Evolutionary conservation across 306 rosid genomes (phyloP).

Genomic region (Gillenia trifoliata): DNA sequence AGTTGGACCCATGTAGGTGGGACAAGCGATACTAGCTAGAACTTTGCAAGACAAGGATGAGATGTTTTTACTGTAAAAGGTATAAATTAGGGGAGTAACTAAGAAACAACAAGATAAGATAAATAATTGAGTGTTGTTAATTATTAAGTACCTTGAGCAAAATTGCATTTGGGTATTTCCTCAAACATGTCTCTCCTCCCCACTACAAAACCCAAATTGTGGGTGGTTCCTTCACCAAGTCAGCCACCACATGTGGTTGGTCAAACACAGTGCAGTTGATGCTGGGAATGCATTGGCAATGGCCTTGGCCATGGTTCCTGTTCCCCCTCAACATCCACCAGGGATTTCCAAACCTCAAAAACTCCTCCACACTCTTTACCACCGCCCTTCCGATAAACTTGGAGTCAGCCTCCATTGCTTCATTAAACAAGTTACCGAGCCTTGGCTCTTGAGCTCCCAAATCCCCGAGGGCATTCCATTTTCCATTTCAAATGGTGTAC

Average conservation of each 20-base stretch:
- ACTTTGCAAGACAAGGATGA: too few species aligned
- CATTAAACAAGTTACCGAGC: slow-evolving; percentile 7
- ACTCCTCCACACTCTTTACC: slow-evolving; percentile 13
- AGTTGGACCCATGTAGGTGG: too few species aligned
- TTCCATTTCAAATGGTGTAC: slow-evolving; percentile 8
- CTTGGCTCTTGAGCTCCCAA: background rate
- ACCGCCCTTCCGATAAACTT: background rate
- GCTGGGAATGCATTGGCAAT: slow-evolving; percentile 30
- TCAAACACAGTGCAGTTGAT: slow-evolving; percentile 31
- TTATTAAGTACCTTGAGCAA: slow-evolving; percentile 22
- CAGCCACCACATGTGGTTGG: slow-evolving; percentile 30
- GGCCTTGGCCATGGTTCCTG: slow-evolving; percentile 31
- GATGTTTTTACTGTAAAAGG: too few species aligned
- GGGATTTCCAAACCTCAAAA: slow-evolving; percentile 22
- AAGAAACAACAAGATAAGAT: too few species aligned
- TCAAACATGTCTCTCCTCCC: slow-evolving; percentile 32
- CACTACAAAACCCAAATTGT: slow-evolving; percentile 11
- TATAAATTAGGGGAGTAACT: too few species aligned
- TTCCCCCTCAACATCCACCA: slow-evolving; percentile 48
- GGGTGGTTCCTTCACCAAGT: slow-evolving; percentile 8
- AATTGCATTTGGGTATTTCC: slow-evolving; percentile 24
- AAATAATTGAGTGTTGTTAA: background rate
- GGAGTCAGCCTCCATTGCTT: slow-evolving; percentile 31
- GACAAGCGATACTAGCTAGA: too few species aligned
- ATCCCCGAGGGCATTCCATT: slow-evolving; percentile 28